Percentiles rank a stretch among this genome's conserved stretches.
Evolutionary conservation across 495 filamentous ascomycete species (phyloP).

Genomic region (Penicillium canescens): DNA sequence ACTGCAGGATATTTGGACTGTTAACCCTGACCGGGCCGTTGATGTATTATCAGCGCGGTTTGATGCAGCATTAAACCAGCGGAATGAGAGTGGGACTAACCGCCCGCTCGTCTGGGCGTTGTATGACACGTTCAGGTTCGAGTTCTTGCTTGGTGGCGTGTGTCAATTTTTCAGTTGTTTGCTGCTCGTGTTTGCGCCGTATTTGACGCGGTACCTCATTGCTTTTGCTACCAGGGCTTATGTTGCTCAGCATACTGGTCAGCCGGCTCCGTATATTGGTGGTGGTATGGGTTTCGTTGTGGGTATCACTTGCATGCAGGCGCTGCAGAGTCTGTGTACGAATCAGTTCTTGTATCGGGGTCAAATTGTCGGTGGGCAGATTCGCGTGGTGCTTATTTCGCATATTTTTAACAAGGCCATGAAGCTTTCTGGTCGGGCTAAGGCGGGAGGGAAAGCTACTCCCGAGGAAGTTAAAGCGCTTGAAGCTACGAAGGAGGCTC

Average conservation of each 20-base stretch:
- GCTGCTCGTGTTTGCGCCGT: conserved; percentile 73
- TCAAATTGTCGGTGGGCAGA: conserved; percentile 77
- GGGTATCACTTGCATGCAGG: conserved; percentile 76
- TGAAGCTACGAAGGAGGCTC: conserved; percentile 44
- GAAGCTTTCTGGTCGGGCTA: conserved; percentile 76
- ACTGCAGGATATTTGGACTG: conserved; percentile 79
- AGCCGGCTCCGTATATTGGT: conserved; percentile 60
- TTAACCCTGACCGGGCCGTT: conserved; percentile 78
- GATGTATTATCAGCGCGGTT: conserved; percentile 65
- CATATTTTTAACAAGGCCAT: conserved; percentile 81
- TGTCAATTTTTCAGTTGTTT: conserved; percentile 74
- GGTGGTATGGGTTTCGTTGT: conserved; percentile 71
- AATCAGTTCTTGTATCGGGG: conserved; percentile 84
- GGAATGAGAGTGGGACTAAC: conserved; percentile 65
- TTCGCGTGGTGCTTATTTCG: conserved; percentile 70
- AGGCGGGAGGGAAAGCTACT: conserved; percentile 60
- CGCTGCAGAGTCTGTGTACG: conserved; percentile 66
- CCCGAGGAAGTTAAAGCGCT: conserved; percentile 36
- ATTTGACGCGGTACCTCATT: conserved; percentile 73
- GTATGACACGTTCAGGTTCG: conserved; percentile 81
- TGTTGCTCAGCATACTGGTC: conserved; percentile 45
- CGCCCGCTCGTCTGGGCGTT: conserved; percentile 77
- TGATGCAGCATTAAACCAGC: conserved; percentile 63
- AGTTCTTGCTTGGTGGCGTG: conserved; percentile 80
- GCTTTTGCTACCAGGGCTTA: conserved; percentile 80